Conservation (phyloP, 768 basidiomycete genomes). For the Candolleomyces efflorescens region DNA sequence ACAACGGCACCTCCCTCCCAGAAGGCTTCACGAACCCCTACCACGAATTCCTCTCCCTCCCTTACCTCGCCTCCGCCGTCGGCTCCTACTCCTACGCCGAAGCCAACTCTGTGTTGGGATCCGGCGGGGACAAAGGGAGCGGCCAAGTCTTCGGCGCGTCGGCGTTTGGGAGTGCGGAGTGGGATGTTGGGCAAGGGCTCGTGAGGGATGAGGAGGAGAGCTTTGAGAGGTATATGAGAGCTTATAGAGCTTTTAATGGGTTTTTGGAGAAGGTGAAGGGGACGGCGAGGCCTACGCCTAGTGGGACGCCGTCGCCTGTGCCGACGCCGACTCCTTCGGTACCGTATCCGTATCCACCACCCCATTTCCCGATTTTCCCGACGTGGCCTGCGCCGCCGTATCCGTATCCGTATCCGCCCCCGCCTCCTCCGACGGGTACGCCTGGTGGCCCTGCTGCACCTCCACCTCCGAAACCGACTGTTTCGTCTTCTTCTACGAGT, state of each 20-base stretch:
- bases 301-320: not conserved
- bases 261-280: conserved; percentile 13
- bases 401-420: not conserved
- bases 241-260: conserved; percentile 28
- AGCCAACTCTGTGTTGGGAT: conserved; percentile 25
- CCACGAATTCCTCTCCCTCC: conserved; percentile 36
- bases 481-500: too few relatives aligned
- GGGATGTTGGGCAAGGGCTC: not conserved
- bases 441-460: too few relatives aligned
- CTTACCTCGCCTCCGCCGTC: conserved; percentile 20
- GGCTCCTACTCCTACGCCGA: conserved; percentile 33
- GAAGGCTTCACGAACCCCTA: conserved; percentile 21
- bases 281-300: not conserved
- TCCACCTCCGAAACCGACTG: not conserved
- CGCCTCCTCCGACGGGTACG: not conserved
- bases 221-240: conserved; percentile 24
- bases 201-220: conserved; percentile 6
- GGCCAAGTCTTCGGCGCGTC: conserved; percentile 34
- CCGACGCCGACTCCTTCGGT: not conserved
- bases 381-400: not conserved
- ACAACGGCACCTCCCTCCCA: conserved; percentile 32
- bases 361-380: not conserved
- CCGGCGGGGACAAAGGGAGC: conserved; percentile 24
- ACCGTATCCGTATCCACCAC: not conserved
- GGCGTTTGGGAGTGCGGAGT: conserved; percentile 24